Evolutionary conservation across 2,329 filamentous ascomycete genomes (phyloP).

Genomic region (Davidsoniella neocaledoniae): DNA sequence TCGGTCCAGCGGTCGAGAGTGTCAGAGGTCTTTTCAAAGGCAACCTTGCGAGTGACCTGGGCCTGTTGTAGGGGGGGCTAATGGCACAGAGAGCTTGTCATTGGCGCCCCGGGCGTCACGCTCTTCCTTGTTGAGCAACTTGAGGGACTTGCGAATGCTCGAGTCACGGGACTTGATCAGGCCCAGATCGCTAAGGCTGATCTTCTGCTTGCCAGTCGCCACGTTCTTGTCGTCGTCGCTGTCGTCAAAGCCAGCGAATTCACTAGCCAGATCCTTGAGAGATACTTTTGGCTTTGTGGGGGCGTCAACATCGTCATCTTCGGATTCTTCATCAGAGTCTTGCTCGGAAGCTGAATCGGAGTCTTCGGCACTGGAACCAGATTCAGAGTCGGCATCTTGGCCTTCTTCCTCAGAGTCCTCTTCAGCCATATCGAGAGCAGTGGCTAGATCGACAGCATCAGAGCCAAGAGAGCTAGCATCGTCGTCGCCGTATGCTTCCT

Average conservation of each 20-base stretch:
- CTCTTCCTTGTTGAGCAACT: conserved; percentile 50
- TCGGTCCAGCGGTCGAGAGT: conserved; percentile 83
- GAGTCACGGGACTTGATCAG: conserved; percentile 57
- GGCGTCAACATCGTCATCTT: conserved; percentile 34
- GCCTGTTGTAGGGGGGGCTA: conserved; percentile 79
- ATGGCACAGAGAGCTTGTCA: conserved; percentile 61
- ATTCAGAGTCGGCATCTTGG: conserved; percentile 27
- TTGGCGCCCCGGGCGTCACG: conserved; percentile 30
- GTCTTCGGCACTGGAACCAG: conserved; percentile 26
- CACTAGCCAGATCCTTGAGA: conserved; percentile 47
- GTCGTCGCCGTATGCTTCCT: conserved; percentile 26
- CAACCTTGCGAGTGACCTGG: conserved; percentile 61
- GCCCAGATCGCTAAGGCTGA: conserved; percentile 59
- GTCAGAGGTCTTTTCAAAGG: conserved; percentile 82
- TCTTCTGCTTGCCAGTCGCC: conserved; percentile 41
- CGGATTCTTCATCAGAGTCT: conserved; percentile 29
- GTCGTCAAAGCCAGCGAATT: conserved; percentile 47
- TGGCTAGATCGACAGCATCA: conserved; percentile 42
- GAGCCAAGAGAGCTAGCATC: conserved; percentile 42
- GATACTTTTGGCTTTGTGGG: conserved; percentile 31
- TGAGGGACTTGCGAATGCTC: conserved; percentile 61
- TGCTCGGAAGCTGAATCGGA: conserved; percentile 21
- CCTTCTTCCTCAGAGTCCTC: conserved; percentile 31
- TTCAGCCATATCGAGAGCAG: conserved; percentile 38
- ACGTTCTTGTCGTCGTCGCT: conserved; percentile 26